Evolutionary conservation across 371 early-diverging fungal species (phyloP).

Genomic region (Mycotypha africana): DNA sequence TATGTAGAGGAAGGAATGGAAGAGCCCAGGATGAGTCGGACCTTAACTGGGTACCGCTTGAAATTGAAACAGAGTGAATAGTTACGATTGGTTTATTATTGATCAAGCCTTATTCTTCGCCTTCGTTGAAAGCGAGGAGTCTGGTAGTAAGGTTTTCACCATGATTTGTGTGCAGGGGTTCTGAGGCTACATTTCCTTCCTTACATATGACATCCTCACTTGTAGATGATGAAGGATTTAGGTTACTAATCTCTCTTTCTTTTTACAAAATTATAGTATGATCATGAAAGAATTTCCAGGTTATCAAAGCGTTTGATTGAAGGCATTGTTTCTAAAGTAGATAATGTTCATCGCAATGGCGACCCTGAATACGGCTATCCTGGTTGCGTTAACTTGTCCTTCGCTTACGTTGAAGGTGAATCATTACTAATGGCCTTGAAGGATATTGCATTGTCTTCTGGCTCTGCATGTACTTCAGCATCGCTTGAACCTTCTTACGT

Average conservation of each 20-base stretch:
- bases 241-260: background rate
- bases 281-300: constrained; percentile 64
- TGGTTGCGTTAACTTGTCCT: constrained; percentile 98
- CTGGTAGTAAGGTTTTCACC: constrained; percentile 25
- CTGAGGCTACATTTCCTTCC: too few species aligned
- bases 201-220: too few species aligned
- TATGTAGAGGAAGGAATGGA: too few species aligned
- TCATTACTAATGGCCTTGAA: constrained; percentile 98
- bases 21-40: too few species aligned
- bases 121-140: background rate
- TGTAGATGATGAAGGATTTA: too few species aligned
- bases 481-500: constrained; percentile 99
- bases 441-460: constrained; percentile 96
- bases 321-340: constrained; percentile 73
- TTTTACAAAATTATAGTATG: constrained; percentile 55
- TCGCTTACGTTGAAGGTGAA: constrained; percentile 99
- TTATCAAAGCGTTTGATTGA: constrained; percentile 79
- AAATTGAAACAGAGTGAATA: constrained; percentile 26
- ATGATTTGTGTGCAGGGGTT: constrained; percentile 68
- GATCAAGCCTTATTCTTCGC: too few species aligned
- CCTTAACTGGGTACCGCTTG: too few species aligned
- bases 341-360: constrained; percentile 88
- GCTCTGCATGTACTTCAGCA: constrained; percentile 99
- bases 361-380: constrained; percentile 79
- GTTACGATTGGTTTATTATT: constrained; percentile 5